Evolutionary conservation across 257 asterid species (phyloP), one percentile per base, ranked within the genome.

Genomic region (Lantana camara): DNA sequence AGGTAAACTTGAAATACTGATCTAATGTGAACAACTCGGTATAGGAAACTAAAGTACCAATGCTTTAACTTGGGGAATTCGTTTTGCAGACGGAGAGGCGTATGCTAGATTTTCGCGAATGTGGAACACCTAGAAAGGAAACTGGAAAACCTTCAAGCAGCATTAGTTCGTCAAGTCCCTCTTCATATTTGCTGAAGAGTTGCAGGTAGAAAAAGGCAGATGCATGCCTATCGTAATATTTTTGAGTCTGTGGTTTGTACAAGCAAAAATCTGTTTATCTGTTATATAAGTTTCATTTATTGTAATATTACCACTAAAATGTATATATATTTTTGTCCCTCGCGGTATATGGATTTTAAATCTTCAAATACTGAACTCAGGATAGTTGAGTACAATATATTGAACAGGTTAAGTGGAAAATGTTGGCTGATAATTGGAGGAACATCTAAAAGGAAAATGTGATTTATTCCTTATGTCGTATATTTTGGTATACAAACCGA

Each of bases 91-190:
- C 72, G 16, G 96, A 91, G 85, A 75, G 90, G 57, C 91, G 96
- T 6, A 67, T 79, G 5, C 98, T 91, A 22, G 98, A 91, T 73
- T 91, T 91, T 67, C 86, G 94, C 41, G 95, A 91, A 73, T 88
- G 95, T 57, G 96, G 81, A 64, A 84, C 94, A 46, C 95, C 96
- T 21, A 81, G 62, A 10, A 79, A 86, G 77, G 85, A 85, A 63
- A 68, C 60, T 57, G 76, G 78, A 51, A 85, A 67, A 27, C 17
- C 57, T 30, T 57, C 78, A 14, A 54, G 82, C 69, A 75, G 79
- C 74, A 66, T 56, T 57, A 55, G 73, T 62, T 69, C 56, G 71
- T 61, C 86, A 38, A 85, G 86, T 74, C 87, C 95, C 56, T 82
- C 93, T 30, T 85, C 93, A 69, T 86, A 87, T 75, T 79, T 90